phyloP scores from a whole-genome alignment of 108 stramenopile genomes.

The Cyclotella baltica region DNA sequence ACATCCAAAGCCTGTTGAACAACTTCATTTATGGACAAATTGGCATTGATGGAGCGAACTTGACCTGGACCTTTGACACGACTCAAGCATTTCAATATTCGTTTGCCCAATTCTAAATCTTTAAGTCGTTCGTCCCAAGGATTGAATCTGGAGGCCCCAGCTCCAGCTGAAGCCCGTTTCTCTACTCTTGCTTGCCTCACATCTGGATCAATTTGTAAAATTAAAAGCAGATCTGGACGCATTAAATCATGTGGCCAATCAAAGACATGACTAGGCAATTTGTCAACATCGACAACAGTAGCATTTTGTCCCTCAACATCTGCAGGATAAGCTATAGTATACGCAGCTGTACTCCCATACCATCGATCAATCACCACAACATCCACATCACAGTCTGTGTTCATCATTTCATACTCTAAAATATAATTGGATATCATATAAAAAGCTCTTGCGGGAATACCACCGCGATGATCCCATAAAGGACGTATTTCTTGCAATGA shows the following conservation, averaged over 20 bases:
- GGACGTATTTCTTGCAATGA: constrained; percentile 38
- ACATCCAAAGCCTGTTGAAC: constrained; percentile 1
- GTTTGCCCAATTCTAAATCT: constrained; percentile 26
- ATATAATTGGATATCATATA: constrained; percentile 57
- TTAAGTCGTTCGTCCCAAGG: constrained; percentile 56
- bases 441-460: constrained; percentile 49
- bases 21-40: constrained; percentile 27
- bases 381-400: background rate
- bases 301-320: background rate
- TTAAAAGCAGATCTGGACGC: constrained; percentile 28
- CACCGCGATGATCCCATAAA: constrained; percentile 51
- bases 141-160: constrained; percentile 33
- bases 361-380: constrained; percentile 50
- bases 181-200: constrained; percentile 35
- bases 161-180: constrained; percentile 17
- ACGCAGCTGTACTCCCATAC: constrained; percentile 36
- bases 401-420: constrained; percentile 49
- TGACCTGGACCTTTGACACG: constrained; percentile 16
- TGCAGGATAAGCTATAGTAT: constrained; percentile 26
- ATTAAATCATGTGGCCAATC: constrained; percentile 47
- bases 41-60: constrained; percentile 31
- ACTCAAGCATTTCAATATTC: constrained; percentile 31
- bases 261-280: constrained; percentile 30
- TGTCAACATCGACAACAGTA: background rate
- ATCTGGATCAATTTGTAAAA: constrained; percentile 35